Percentiles rank a stretch among this genome's conserved stretches.
These are phyloP conservation scores for Asterophora lycoperdoides DNA, from an alignment of 768 basidiomycete genomes.

Conservation along the genomic window DNA sequence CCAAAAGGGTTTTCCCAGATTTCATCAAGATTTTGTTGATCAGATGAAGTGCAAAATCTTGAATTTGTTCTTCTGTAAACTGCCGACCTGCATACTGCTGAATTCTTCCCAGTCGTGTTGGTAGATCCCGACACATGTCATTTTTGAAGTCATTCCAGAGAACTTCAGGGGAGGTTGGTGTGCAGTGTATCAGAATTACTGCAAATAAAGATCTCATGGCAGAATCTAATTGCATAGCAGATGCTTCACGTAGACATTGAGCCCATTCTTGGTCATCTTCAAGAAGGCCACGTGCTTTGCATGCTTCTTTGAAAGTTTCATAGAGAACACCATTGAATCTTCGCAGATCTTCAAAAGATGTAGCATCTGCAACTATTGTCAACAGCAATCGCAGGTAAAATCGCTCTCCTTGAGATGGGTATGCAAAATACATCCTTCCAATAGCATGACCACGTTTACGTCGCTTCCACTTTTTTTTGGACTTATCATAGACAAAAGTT, in stretches of 20 bases:
- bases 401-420: conserved; percentile 28
- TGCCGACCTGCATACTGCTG: conserved; percentile 11
- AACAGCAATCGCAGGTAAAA: conserved; percentile 36
- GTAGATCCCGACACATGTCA: conserved; percentile 41
- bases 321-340: conserved; percentile 13
- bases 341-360: conserved; percentile 23
- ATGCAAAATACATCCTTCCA: conserved; percentile 27
- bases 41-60: conserved; percentile 38
- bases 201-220: conserved; percentile 42
- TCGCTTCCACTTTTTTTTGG: conserved; percentile 6
- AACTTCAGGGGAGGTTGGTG: conserved; percentile 24
- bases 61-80: conserved; percentile 28
- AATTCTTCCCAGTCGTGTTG: conserved; percentile 14
- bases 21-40: too few species aligned
- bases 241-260: too few species aligned
- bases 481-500: conserved; percentile 21
- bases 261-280: too few species aligned
- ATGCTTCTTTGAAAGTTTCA: conserved; percentile 33
- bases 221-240: conserved; percentile 36
- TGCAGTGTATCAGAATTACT: conserved; percentile 29
- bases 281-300: too few species aligned
- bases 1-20: conserved; percentile 18
- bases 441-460: conserved; percentile 15
- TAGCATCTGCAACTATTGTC: conserved; percentile 35
- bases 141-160: conserved; percentile 36